Conservation (phyloP, 805 yeast genomes). For the Cyberlindnera suaveolens region DNA sequence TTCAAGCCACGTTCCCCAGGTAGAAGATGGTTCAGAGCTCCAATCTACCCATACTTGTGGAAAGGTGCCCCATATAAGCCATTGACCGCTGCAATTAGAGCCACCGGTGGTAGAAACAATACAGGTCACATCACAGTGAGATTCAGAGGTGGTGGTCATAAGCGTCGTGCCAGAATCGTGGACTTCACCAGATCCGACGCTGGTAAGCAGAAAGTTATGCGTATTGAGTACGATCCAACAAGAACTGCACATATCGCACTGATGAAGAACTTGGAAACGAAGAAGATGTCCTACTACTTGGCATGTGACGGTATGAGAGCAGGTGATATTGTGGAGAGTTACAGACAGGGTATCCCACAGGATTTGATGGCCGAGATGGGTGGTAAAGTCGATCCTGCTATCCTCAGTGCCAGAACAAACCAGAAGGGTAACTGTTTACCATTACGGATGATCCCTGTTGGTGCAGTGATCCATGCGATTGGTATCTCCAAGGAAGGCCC, state of each 20-base stretch:
- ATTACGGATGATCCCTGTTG: slow-evolving; percentile 87
- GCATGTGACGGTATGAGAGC: slow-evolving; percentile 91
- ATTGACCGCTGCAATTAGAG: slow-evolving; percentile 66
- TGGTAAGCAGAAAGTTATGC: slow-evolving; percentile 72
- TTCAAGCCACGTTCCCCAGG: slow-evolving; percentile 84
- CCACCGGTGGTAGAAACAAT: slow-evolving; percentile 84
- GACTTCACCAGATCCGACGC: slow-evolving; percentile 63
- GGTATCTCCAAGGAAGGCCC: slow-evolving; percentile 73
- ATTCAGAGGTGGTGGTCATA: slow-evolving; percentile 96
- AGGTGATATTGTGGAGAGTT: slow-evolving; percentile 87
- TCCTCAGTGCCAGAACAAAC: slow-evolving; percentile 78
- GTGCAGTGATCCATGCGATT: slow-evolving; percentile 81
- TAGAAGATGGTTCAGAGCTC: slow-evolving; percentile 80
- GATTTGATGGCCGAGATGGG: slow-evolving; percentile 78
- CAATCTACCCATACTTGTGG: slow-evolving; percentile 81
- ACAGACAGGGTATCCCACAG: slow-evolving; percentile 80
- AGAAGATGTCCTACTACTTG: slow-evolving; percentile 67
- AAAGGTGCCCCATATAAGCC: slow-evolving; percentile 76
- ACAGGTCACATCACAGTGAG: slow-evolving; percentile 85
- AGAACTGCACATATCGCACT: slow-evolving; percentile 92
- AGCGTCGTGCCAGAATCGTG: slow-evolving; percentile 76
- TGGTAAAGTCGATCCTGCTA: slow-evolving; percentile 87
- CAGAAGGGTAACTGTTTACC: slow-evolving; percentile 96
- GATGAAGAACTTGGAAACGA: slow-evolving; percentile 56
- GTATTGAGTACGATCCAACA: slow-evolving; percentile 95